A percentile compares a stretch with the other conserved stretches of the same genome.
Conservation (phyloP, 768 basidiomycete genomes). For the Pleurotus salmoneostramineus region DNA sequence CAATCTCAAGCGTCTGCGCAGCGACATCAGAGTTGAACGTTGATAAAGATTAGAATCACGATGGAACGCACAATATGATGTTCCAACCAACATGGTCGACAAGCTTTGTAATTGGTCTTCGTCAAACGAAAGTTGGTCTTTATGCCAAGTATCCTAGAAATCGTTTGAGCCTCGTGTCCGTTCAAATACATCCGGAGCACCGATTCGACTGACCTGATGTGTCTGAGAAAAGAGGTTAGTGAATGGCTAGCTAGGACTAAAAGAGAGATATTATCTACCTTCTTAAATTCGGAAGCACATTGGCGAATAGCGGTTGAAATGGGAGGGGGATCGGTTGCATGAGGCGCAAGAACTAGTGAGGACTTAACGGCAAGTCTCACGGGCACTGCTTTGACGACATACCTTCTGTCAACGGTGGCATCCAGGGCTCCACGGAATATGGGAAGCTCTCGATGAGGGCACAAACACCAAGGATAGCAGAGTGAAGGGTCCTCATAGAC, state of each 20-base stretch:
- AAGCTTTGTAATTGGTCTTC: constrained; percentile 88
- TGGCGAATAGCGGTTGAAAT: constrained; percentile 88
- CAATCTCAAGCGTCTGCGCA: too few relatives aligned
- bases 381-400: constrained; percentile 12
- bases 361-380: constrained; percentile 10
- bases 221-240: constrained; percentile 32
- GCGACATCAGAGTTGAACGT: not conserved
- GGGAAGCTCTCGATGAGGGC: constrained; percentile 91
- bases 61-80: constrained; percentile 71
- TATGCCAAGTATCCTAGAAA: constrained; percentile 84
- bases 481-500: constrained; percentile 71
- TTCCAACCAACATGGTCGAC: constrained; percentile 86
- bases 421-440: constrained; percentile 91
- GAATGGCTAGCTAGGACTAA: not conserved
- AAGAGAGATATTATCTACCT: constrained; percentile 36
- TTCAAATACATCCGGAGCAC: constrained; percentile 3
- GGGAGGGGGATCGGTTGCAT: constrained; percentile 83
- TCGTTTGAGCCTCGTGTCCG: constrained; percentile 7
- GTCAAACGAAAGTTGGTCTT: constrained; percentile 81
- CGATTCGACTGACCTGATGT: constrained; percentile 45
- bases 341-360: constrained; percentile 61
- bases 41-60: not conserved
- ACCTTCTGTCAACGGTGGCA: constrained; percentile 81
- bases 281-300: constrained; percentile 83
- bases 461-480: constrained; percentile 86